Conservation (phyloP, 2,329 filamentous ascomycete species). For the Pseudocercospora ulei region DNA sequence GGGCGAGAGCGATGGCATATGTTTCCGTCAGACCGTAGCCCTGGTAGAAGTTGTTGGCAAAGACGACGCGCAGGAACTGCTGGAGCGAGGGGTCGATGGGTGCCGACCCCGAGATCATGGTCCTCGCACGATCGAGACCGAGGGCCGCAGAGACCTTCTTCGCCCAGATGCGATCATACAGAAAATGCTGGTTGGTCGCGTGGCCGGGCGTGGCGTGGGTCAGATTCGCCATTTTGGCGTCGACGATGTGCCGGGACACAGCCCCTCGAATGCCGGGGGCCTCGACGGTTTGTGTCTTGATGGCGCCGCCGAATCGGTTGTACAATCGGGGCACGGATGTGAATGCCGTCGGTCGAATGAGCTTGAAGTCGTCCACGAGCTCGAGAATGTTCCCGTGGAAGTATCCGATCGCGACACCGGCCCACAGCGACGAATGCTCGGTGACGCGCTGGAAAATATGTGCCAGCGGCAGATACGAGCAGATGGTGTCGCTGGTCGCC, state of each 20-base stretch:
- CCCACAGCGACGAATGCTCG: constrained; percentile 64
- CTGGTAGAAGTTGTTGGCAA: constrained; percentile 69
- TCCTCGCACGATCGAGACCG: constrained; percentile 62
- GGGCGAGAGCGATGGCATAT: constrained; percentile 66
- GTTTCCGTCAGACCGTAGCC: constrained; percentile 93
- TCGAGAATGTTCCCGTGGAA: constrained; percentile 86
- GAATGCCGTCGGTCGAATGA: constrained; percentile 71
- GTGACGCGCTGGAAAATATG: constrained; percentile 85
- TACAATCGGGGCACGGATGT: constrained; percentile 83
- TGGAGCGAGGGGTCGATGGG: constrained; percentile 83
- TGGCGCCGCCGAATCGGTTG: constrained; percentile 77
- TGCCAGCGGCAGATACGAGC: constrained; percentile 85
- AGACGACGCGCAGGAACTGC: constrained; percentile 74
- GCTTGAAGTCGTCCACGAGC: constrained; percentile 82
- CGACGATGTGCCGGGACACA: constrained; percentile 68
- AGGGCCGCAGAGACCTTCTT: constrained; percentile 76
- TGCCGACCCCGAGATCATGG: constrained; percentile 79
- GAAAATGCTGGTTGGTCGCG: constrained; percentile 66
- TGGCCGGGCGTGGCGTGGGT: constrained; percentile 53
- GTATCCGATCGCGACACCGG: constrained; percentile 70
- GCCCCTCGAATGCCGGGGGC: constrained; percentile 70
- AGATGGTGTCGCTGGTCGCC: constrained; percentile 53
- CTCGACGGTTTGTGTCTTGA: constrained; percentile 69
- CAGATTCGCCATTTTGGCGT: constrained; percentile 69
- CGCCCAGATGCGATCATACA: constrained; percentile 83